Base-by-base conservation (phyloP, 2,329 filamentous ascomycete genomes). In the Colletotrichum sublineola region DNA sequence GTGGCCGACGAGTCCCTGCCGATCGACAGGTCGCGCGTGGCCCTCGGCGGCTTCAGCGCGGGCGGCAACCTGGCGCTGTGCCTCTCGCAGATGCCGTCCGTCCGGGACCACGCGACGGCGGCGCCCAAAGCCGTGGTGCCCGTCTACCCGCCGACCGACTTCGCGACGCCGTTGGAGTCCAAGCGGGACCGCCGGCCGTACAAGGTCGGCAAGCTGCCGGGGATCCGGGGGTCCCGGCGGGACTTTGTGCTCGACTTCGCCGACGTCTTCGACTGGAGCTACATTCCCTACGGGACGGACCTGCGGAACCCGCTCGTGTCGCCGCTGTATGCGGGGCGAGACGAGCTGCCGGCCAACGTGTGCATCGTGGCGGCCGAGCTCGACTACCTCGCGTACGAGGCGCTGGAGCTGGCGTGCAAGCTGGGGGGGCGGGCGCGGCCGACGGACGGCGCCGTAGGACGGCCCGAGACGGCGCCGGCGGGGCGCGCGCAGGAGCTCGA, bases 11-110 rank as follows among this genome's bases (percentile, higher is more conserved):
- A 75, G 0, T 75, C 78, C 0, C 81, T 89, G 0, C 85, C 85
- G 3, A 81, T 88, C 73, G 85, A 89, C 77, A 74, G 76, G 9
- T 64, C 74, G 2, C 78, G 78, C 31, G 80, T 88, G 5, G 82
- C 82, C 0, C 73, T 89, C 0, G 82, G 79, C 1, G 87, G 87
- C 12, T 88, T 86, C 78, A 86, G 84, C 44, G 86, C 87, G 0
- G 87, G 87, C 36, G 87, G 82, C 2, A 88, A 87, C 75, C 79
- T 89, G 1, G 75, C 82, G 0, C 78, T 88, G 0, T 77, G 80
- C 8, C 82, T 81, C 0, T 76, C 81, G 18, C 85, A 87, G 74
- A 75, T 84, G 12, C 80, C 81, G 0, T 76, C 74, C 18, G 74
- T 87, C 44, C 76, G 77, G 42, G 77, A 76, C 3, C 76, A 75